Conservation (phyloP, 2,329 filamentous ascomycete genomes). For the Trichoderma polysporum region DNA sequence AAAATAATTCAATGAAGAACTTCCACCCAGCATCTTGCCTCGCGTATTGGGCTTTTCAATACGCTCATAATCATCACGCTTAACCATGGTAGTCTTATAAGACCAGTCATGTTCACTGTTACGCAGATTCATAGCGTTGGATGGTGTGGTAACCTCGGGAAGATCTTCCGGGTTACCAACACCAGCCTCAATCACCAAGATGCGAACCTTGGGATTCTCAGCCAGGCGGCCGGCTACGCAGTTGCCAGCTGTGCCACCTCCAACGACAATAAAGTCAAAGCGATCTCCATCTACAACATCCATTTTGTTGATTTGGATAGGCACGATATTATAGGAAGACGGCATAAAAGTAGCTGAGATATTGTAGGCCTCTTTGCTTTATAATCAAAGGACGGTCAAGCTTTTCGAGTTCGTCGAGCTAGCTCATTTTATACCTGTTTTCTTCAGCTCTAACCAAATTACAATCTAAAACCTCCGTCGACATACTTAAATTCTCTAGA, state of each 20-base stretch:
- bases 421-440: neutral
- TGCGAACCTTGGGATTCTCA: slow-evolving; percentile 38
- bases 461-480: neutral
- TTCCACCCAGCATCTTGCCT: slow-evolving; percentile 59
- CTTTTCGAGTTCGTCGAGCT: neutral
- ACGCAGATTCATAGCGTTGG: slow-evolving; percentile 53
- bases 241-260: slow-evolving; percentile 38
- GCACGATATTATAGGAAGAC: neutral
- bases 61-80: slow-evolving; percentile 58
- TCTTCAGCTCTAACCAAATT: neutral
- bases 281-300: slow-evolving; percentile 4
- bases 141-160: slow-evolving; percentile 53
- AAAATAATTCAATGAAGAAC: slow-evolving; percentile 60
- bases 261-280: slow-evolving; percentile 37
- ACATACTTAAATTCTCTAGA: neutral
- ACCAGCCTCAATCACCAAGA: slow-evolving; percentile 51
- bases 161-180: slow-evolving; percentile 48
- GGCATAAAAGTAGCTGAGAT: neutral
- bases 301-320: neutral
- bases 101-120: slow-evolving; percentile 58
- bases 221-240: slow-evolving; percentile 38
- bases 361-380: neutral
- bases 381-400: neutral
- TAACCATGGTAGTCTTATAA: slow-evolving; percentile 62
- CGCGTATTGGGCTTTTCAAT: slow-evolving; percentile 64